Evolutionary conservation across 768 basidiomycete species (phyloP), one percentile per base, ranked within the genome.

Genomic region (Lactarius tabidus): DNA sequence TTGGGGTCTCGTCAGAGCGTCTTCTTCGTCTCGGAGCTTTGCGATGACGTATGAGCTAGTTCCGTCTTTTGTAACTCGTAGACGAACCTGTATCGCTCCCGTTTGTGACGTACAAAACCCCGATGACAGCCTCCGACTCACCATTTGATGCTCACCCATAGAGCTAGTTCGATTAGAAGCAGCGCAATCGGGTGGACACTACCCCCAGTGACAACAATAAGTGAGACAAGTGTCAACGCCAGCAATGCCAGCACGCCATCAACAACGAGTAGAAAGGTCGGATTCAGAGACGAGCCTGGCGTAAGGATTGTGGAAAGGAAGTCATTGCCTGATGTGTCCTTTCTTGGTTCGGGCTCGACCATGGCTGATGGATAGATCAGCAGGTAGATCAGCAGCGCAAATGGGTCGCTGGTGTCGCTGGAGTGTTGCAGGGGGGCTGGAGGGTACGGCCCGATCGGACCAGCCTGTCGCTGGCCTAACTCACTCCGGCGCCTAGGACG

Each of bases 131-230:
- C 54, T 52, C 60, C 54, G 43, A 74, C 81, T 63, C 74, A 90
- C 92, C 91, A 93, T 76, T 93, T 92, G 1, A 92, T 80, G 69
- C 87, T 91, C 35, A 78, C 87, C 91, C 90, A 93, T 35, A 94
- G 77, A 35, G 80, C 82, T 17, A 86, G 71, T 70, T 87, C 85
- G 64, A 94, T 86, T 1, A 72, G 77, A 66, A 88, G 87, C 15
- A 94, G 77, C 29, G 79, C 79, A 33, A 91, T 79, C 36, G 93
- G 77, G 71, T 94, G 92, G 1, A 82, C 60, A 69, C 84, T 93
- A 36, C 87, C 85, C 15, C 78, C 76, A 0, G 90, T 90, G 28
- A 87, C 69, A 72, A 84, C 79, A 8, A 84, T 79, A n/a, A 89
- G 79, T 48, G 77, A 75, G 43, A 85, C 68, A 26, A 93, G 81